Percentiles rank a stretch among this genome's conserved stretches.
Conservation (phyloP, 352 stramenopile genomes). For the Phytophthora podocarpi region DNA sequence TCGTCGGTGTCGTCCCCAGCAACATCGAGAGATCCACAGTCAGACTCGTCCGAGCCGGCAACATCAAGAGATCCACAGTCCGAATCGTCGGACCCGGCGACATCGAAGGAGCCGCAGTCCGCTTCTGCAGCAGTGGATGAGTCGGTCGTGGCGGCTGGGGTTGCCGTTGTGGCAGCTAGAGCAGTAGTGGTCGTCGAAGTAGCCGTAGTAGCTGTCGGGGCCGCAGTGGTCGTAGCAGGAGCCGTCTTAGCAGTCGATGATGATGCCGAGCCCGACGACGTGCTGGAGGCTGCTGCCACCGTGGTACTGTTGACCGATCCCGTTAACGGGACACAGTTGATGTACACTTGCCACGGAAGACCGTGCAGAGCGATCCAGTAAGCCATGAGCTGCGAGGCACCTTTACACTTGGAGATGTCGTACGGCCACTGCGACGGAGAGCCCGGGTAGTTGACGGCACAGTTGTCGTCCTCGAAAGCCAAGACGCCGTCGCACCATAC, state of each 20-base stretch:
- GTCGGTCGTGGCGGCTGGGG: conserved; percentile 5
- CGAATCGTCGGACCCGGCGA: conserved; percentile 21
- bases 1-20: conserved; percentile 24
- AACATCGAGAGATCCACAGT: conserved; percentile 29
- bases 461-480: conserved; percentile 51
- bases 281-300: neutral
- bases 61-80: conserved; percentile 30
- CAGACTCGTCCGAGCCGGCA: conserved; percentile 16
- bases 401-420: conserved; percentile 22
- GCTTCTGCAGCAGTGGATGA: conserved; percentile 24
- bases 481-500: conserved; percentile 50
- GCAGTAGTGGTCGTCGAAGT: conserved; percentile 3
- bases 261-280: conserved; percentile 6
- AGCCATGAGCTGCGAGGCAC: conserved; percentile 29
- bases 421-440: conserved; percentile 19
- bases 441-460: conserved; percentile 33
- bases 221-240: conserved; percentile 11
- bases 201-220: conserved; percentile 3
- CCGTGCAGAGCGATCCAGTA: conserved; percentile 51
- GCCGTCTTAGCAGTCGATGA: conserved; percentile 6
- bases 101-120: conserved; percentile 26
- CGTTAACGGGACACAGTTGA: conserved; percentile 27
- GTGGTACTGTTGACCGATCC: conserved; percentile 16
- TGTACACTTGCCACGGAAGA: conserved; percentile 46
- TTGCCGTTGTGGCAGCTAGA: neutral